Evolutionary conservation across 768 basidiomycete genomes (phyloP).

Genomic region (Podaxis sp.): DNA sequence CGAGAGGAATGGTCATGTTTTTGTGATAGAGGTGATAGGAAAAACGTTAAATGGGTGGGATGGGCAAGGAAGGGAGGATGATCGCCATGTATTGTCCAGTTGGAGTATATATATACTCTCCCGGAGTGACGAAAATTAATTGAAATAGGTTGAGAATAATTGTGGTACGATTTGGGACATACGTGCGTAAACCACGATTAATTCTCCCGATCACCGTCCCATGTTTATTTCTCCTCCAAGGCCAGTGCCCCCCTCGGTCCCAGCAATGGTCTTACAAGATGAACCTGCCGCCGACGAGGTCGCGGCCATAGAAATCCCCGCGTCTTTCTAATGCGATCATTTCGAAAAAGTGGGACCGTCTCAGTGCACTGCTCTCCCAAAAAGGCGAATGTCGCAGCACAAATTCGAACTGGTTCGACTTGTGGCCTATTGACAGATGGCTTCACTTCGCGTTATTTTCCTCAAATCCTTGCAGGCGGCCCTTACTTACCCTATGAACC

Average conservation of each 20-base stretch:
- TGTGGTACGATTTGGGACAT: slow-evolving; percentile 44
- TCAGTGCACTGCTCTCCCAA: neutral
- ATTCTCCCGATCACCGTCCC: slow-evolving; percentile 3
- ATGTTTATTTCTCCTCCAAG: neutral
- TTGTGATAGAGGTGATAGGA: slow-evolving; percentile 12
- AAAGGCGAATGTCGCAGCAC: neutral
- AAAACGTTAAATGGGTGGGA: slow-evolving; percentile 17
- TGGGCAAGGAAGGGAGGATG: slow-evolving; percentile 18
- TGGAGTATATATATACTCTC: slow-evolving; percentile 35
- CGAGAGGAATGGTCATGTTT: slow-evolving; percentile 43
- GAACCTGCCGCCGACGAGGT: neutral
- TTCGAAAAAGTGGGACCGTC: neutral
- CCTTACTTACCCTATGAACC: neutral
- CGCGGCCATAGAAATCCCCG: slow-evolving; percentile 1
- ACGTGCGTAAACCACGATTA: slow-evolving; percentile 17
- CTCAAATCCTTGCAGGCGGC: neutral
- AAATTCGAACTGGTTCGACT: slow-evolving; percentile 15
- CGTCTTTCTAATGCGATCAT: slow-evolving; percentile 2
- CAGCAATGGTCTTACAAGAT: slow-evolving; percentile 2
- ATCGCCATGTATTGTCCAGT: slow-evolving; percentile 7
- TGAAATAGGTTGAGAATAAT: slow-evolving; percentile 34
- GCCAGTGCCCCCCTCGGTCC: neutral
- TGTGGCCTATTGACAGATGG: neutral
- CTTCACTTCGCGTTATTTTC: neutral
- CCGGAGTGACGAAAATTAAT: slow-evolving; percentile 38